phyloP scores from a whole-genome alignment of 2,329 filamentous ascomycete species.

The Ramularia endophylla region DNA sequence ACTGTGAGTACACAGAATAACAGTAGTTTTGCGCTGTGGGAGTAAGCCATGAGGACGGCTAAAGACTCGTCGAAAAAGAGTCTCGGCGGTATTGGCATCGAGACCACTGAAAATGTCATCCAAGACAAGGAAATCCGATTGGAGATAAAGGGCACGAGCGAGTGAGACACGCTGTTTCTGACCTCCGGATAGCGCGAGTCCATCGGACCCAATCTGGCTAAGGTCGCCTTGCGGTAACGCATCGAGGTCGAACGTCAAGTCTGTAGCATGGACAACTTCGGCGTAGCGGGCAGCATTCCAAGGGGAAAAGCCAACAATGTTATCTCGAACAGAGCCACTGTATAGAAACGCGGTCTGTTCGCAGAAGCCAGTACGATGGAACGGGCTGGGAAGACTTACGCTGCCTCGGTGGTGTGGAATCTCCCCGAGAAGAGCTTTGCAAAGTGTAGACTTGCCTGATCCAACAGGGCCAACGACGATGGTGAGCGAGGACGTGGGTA shows the following conservation, averaged over 20 bases:
- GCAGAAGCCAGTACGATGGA: too few relatives aligned
- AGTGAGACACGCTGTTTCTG: conserved; percentile 91
- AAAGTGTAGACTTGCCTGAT: conserved; percentile 10
- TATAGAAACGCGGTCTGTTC: conserved; percentile 88
- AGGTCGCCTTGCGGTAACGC: conserved; percentile 77
- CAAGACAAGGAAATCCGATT: conserved; percentile 31
- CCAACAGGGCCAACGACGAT: conserved; percentile 11
- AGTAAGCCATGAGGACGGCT: conserved; percentile 39
- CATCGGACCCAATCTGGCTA: conserved; percentile 85
- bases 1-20: conserved; percentile 41
- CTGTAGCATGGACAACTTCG: conserved; percentile 44
- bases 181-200: conserved; percentile 84
- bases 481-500: conserved; percentile 1
- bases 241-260: conserved; percentile 62
- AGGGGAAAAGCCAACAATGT: conserved; percentile 75
- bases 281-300: conserved; percentile 66
- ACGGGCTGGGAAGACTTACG: too few relatives aligned
- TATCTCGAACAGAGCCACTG: conserved; percentile 73
- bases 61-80: conserved; percentile 41
- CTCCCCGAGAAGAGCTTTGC: conserved; percentile 13
- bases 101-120: conserved; percentile 8
- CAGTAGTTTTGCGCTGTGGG: conserved; percentile 33
- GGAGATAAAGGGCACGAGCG: conserved; percentile 59
- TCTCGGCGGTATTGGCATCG: conserved; percentile 49
- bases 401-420: conserved; percentile 3